phyloP scores from a whole-genome alignment of 2,329 filamentous ascomycete genomes.

The Ophiostoma angusticollis region DNA sequence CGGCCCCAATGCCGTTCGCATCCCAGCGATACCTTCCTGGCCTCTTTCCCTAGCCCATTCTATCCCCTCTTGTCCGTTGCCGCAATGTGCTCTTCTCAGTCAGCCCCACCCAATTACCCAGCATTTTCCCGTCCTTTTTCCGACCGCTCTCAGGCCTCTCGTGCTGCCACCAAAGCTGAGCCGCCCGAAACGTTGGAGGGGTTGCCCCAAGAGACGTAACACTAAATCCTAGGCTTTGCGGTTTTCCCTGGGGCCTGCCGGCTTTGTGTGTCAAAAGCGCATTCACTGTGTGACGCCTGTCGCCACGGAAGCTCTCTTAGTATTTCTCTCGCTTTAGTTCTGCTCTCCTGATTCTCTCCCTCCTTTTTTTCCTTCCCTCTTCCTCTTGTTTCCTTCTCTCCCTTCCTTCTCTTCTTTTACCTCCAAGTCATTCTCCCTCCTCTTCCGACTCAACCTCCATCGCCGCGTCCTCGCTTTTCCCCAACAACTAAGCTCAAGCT shows the following conservation, averaged over 20 bases:
- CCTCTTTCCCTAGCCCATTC: background rate
- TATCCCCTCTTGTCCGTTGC: background rate
- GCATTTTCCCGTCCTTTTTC: constrained; percentile 11
- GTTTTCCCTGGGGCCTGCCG: constrained; percentile 2
- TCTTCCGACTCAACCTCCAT: background rate
- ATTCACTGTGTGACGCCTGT: too few species aligned
- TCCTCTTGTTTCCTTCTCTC: background rate
- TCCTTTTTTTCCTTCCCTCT: background rate
- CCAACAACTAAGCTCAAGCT: too few species aligned
- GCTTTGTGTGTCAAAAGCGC: too few species aligned
- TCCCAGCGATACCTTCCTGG: background rate
- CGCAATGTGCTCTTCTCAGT: too few species aligned
- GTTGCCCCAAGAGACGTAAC: too few species aligned
- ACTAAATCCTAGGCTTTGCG: background rate
- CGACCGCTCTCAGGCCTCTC: constrained; percentile 4
- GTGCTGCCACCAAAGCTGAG: too few species aligned
- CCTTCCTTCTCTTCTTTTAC: background rate
- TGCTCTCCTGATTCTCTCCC: background rate
- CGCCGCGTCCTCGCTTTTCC: background rate
- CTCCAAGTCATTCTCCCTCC: background rate
- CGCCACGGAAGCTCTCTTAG: too few species aligned
- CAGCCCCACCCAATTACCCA: constrained; percentile 12
- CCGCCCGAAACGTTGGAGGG: too few species aligned
- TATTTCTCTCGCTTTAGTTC: background rate
- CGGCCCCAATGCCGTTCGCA: too few species aligned